Evolutionary conservation across 306 rosid genomes (phyloP).

Genomic region (Crataegus laevigata): DNA sequence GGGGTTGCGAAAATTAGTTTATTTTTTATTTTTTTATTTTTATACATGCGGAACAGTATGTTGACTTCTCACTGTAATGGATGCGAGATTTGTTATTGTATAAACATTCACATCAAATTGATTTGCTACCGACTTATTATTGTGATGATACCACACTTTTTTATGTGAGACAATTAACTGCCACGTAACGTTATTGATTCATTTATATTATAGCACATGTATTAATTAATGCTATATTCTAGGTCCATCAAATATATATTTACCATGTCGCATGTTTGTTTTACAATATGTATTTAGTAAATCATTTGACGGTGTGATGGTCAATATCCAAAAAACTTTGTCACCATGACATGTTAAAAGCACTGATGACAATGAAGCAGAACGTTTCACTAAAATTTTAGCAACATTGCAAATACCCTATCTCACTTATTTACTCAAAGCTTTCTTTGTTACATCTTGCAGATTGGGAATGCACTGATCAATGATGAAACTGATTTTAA

Average conservation of each 20-base stretch:
- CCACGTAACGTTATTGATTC: no score
- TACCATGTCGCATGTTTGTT: neutral
- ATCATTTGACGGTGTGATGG: no score
- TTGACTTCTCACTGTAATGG: neutral
- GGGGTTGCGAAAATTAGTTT: neutral
- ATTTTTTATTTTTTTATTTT: no score
- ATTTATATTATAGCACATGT: no score
- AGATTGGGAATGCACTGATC: slow-evolving; percentile 77
- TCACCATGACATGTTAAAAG: neutral
- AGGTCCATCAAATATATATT: neutral
- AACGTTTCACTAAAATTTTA: neutral
- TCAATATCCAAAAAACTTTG: neutral
- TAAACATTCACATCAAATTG: no score
- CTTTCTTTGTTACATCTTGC: neutral
- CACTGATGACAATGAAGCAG: neutral
- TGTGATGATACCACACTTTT: neutral
- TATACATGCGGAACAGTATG: neutral
- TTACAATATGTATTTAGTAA: neutral
- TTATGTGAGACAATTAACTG: no score
- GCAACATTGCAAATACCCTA: neutral
- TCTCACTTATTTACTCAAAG: neutral
- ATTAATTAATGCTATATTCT: neutral
- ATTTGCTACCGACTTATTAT: no score
- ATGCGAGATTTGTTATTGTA: neutral
- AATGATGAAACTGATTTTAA: slow-evolving; percentile 45